These are phyloP conservation scores for Cadophora luteo-olivacea DNA, from an alignment of 2,329 filamentous ascomycete genomes.

Conservation along the genomic window DNA sequence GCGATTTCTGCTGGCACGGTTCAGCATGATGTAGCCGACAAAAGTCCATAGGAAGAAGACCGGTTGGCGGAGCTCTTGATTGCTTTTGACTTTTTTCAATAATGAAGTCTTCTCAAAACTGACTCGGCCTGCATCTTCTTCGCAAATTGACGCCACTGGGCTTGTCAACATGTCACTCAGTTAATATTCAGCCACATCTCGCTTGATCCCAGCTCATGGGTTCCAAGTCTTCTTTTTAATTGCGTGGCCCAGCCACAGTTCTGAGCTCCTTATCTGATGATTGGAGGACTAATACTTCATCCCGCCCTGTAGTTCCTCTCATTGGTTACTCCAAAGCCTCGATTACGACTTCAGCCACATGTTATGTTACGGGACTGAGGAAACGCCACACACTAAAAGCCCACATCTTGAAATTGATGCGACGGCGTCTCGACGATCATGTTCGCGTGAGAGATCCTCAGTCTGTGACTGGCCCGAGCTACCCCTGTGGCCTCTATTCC, in stretches of 20 bases:
- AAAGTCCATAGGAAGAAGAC: neutral
- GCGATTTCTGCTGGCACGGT: neutral
- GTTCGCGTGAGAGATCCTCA: constrained; percentile 12
- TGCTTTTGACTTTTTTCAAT: neutral
- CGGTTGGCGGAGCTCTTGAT: neutral
- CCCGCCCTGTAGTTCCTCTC: neutral
- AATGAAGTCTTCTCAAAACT: neutral
- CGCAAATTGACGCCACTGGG: neutral
- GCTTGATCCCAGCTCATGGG: neutral
- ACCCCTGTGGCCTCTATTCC: constrained; percentile 21
- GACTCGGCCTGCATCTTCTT: neutral
- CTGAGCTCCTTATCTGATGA: neutral
- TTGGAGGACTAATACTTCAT: neutral
- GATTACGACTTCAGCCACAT: constrained; percentile 22
- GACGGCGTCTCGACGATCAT: constrained; percentile 26
- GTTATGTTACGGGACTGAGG: neutral
- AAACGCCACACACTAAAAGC: constrained; percentile 7
- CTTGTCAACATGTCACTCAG: neutral
- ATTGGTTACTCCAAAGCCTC: neutral
- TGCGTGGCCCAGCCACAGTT: constrained; percentile 4
- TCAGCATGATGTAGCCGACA: neutral
- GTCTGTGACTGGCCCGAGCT: constrained; percentile 28
- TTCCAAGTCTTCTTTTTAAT: constrained; percentile 2
- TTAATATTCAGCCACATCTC: neutral
- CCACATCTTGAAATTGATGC: constrained; percentile 23